A percentile compares a stretch with the other conserved stretches of the same genome.
These are phyloP conservation scores for Carex kokanica DNA, from an alignment of 176 grass and related monocot genomes.

Conservation along the genomic window DNA sequence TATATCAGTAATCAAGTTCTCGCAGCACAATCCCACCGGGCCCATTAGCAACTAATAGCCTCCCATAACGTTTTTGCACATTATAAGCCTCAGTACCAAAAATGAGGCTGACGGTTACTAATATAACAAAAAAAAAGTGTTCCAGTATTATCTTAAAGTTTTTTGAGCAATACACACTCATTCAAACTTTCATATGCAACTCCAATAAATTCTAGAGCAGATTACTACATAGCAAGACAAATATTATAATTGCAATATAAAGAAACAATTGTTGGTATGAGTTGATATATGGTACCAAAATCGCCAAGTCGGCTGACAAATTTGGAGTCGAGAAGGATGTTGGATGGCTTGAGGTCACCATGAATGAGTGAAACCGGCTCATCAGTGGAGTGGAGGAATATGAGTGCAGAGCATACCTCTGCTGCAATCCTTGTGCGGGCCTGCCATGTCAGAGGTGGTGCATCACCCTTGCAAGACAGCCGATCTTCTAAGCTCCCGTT, in stretches of 20 bases:
- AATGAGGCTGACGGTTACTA: not conserved
- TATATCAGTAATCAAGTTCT: not conserved
- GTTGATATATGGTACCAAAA: conserved; percentile 39
- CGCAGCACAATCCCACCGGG: not conserved
- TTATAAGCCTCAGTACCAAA: not conserved
- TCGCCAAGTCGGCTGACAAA: conserved; percentile 48
- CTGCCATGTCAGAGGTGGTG: conserved; percentile 46
- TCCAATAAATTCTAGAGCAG: not conserved
- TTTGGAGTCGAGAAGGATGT: conserved; percentile 48
- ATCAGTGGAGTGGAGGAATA: conserved; percentile 51
- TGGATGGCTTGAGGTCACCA: conserved; percentile 61
- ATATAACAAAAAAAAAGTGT: not conserved
- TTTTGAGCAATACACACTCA: not conserved
- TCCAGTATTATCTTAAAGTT: not conserved
- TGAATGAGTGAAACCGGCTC: conserved; percentile 54
- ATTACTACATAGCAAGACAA: not conserved
- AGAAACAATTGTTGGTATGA: not conserved
- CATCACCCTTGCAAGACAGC: conserved; percentile 23
- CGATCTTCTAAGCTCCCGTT: conserved; percentile 49
- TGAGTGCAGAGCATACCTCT: conserved; percentile 52
- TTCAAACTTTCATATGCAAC: not conserved
- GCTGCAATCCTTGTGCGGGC: conserved; percentile 45
- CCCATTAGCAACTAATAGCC: not conserved
- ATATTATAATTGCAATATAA: conserved; percentile 5
- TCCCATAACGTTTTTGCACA: not conserved